Base-by-base conservation (phyloP, 2,329 filamentous ascomycete species). In the Talaromyces marneffei region DNA sequence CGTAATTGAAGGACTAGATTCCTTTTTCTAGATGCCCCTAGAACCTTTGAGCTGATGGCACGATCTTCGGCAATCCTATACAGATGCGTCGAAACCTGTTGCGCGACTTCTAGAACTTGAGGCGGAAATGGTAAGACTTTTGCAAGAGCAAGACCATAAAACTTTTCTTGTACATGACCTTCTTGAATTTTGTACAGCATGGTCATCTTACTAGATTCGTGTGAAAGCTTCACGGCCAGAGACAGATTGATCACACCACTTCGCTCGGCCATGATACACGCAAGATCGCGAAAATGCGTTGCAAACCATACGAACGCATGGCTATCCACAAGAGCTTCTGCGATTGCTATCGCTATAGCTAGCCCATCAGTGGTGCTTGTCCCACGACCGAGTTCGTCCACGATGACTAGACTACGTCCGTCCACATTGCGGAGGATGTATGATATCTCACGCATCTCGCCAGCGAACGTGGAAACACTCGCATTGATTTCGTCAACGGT, bases 401-500 rank as follows among this genome's bases (percentile, higher is more conserved):
- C 85, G 54, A 99, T 89, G 1, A 88, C 86, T 67, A 96, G 81
- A 66, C 90, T 93, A 53, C 85, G 83, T 6, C 82, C 80, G 65
- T 92, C 87, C 60, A 97, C 85, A 69, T 96, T 96, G 57, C 86
- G 84, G 1, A 97, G 77, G 59, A 99, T 97, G 72, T 95, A 96
- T 0, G 92, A 91, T 78, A 93, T 95, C 69, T 97, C 94, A 44
- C 91, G 84, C 94, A 99, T 97, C 74, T 99, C 94, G 0, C 91
- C 83, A 0, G 92, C 91, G 71, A 97, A 99, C 0, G 91, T 96
- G 0, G 93, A 97, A 25, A 96, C 84, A 65, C 96, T 97, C 16
- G 89, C 88, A 76, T 96, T 91, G 23, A 96, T 88, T 64, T 84
- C 91, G 73, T 97, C 92, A 60, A 96, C 89, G 42, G 90, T 89